Base-by-base conservation (phyloP, 2,329 filamentous ascomycete species). In the Capronia americana region DNA sequence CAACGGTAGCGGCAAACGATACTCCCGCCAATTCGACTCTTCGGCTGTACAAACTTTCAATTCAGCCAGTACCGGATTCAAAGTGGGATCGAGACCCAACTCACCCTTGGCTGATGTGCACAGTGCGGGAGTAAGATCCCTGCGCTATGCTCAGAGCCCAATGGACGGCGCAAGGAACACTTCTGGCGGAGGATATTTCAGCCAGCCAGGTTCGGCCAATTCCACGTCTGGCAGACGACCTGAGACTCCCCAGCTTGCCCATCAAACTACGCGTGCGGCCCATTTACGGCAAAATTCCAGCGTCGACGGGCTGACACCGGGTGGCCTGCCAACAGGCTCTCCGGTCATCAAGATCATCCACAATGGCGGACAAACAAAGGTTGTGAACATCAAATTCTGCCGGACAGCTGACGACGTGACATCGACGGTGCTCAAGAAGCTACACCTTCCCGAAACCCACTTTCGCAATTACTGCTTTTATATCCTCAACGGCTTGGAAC, bases 401-500 rank as follows among this genome's bases (percentile, higher is more conserved):
- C 93, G 89, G 75, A 95, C 91, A 4, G 91, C 92, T 67, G 95
- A 97, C 74, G 93, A 98, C 72, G 92, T 98, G 60, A 94, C 97
- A 83, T 86, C 93, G 54, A 90, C 92, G 67, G 96, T 95, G 0
- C 81, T 98, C 53, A 88, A 90, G 72, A 98, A 98, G 77, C 92
- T 97, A 70, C 88, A 89, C 48, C 85, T 97, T 32, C 91, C 93
- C 24, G 93, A 97, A 75, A 92, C 94, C 69, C 93, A 97, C 74
- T 91, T 95, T 76, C 88, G 93, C 74, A 97, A 96, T 75, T 98
- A 97, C 80, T 97, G 93, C 81, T 98, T 99, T 81, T 98, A 95
- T 83, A 90, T 97, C 0, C 84, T 98, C 65, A 90, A 92, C 71
- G 94, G 93, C 58, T 83, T 92, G 46, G 92, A 97, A 56, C 89